Percentiles rank a stretch among this genome's conserved stretches.
These are phyloP conservation scores for Lanmaoa rubissima DNA, from an alignment of 768 basidiomycete species.

Conservation along the genomic window DNA sequence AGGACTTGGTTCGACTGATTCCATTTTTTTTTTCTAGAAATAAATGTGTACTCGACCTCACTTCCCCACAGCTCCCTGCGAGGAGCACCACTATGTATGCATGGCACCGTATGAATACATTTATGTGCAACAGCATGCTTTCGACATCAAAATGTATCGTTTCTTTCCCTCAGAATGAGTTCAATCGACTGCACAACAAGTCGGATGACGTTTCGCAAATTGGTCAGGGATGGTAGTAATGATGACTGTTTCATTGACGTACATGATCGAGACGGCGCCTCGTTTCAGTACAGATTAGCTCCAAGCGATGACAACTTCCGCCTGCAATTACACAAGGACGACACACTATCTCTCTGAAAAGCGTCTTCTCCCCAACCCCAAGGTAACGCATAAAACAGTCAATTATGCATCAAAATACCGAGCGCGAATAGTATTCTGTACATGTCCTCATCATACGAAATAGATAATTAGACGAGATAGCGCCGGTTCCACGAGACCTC, in stretches of 20 bases:
- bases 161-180: not conserved
- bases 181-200: not conserved
- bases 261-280: not conserved
- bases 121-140: slow-evolving; percentile 26
- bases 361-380: too few species aligned
- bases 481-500: not conserved
- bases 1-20: not conserved
- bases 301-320: not conserved
- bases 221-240: not conserved
- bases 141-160: slow-evolving; percentile 22
- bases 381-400: not conserved
- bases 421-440: slow-evolving; percentile 7
- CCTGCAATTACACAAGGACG: not conserved
- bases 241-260: not conserved
- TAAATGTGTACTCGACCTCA: slow-evolving; percentile 16
- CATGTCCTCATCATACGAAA: slow-evolving; percentile 8
- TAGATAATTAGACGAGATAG: slow-evolving; percentile 18
- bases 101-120: slow-evolving; percentile 26
- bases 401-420: not conserved
- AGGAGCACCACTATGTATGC: slow-evolving; percentile 19
- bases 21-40: slow-evolving; percentile 17
- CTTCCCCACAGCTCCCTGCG: not conserved
- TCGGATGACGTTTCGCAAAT: not conserved
- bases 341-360: not conserved
- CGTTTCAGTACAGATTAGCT: not conserved